These are phyloP conservation scores for Cryptococcus sp. DNA, from an alignment of 1,284 basidiomycete genomes.

Conservation along the genomic window DNA sequence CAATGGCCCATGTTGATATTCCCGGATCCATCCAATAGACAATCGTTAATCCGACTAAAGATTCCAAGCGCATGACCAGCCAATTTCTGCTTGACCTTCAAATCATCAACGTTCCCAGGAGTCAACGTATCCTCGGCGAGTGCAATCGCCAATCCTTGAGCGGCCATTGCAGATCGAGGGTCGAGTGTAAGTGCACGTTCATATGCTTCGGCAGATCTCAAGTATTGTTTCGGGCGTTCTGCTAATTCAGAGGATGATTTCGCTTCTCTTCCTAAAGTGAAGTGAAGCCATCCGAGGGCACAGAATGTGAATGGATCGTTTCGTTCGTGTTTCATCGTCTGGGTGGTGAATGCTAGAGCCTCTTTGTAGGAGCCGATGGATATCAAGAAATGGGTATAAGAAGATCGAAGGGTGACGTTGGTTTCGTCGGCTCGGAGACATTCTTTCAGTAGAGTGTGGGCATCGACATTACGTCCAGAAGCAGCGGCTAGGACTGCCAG, in stretches of 20 bases:
- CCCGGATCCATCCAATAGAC: slow-evolving; percentile 75
- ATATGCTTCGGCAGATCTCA: slow-evolving; percentile 79
- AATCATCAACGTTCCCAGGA: slow-evolving; percentile 55
- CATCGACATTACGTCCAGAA: slow-evolving; percentile 67
- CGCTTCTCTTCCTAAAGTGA: slow-evolving; percentile 68
- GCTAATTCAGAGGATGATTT: slow-evolving; percentile 54
- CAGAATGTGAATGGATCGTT: slow-evolving; percentile 87
- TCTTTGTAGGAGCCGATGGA: slow-evolving; percentile 53
- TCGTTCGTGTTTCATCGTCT: slow-evolving; percentile 75
- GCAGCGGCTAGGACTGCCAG: slow-evolving; percentile 71
- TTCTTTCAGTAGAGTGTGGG: slow-evolving; percentile 82
- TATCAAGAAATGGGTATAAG: slow-evolving; percentile 80
- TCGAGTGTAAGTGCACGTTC: slow-evolving; percentile 81
- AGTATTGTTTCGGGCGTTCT: slow-evolving; percentile 71
- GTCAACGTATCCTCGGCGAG: slow-evolving; percentile 83
- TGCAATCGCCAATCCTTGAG: slow-evolving; percentile 86
- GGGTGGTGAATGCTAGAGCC: slow-evolving; percentile 78
- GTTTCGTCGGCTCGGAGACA: slow-evolving; percentile 50
- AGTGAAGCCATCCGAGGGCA: slow-evolving; percentile 78
- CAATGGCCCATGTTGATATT: slow-evolving; percentile 95
- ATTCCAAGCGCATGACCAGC: slow-evolving; percentile 78
- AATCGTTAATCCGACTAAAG: slow-evolving; percentile 83
- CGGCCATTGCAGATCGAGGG: slow-evolving; percentile 78
- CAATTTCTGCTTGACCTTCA: slow-evolving; percentile 58
- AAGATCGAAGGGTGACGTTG: slow-evolving; percentile 57